Percentiles rank a stretch among this genome's conserved stretches.
Evolutionary conservation across 306 rosid species (phyloP).

Genomic region (Senna siamea): DNA sequence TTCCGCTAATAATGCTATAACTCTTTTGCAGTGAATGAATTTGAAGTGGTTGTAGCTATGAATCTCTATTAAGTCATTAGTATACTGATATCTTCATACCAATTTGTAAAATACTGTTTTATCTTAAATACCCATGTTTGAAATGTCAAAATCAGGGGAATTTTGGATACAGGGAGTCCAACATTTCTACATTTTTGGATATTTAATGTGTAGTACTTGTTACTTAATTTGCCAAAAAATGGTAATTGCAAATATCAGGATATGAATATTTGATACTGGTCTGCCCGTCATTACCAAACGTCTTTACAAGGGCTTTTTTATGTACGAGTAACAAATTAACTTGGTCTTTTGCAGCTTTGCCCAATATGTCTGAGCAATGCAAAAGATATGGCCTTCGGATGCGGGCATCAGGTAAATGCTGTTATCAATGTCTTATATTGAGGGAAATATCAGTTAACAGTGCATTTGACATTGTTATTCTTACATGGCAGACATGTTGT

Average conservation of each 20-base stretch:
- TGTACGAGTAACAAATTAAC: constrained; percentile 8
- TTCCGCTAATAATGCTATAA: background rate
- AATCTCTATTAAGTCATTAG: background rate
- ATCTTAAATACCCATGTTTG: background rate
- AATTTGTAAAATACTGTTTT: background rate
- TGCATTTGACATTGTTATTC: constrained; percentile 21
- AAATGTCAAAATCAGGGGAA: background rate
- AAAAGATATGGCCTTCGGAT: constrained; percentile 93
- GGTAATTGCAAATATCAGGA: background rate
- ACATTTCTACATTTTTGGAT: background rate
- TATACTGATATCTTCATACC: too few species aligned
- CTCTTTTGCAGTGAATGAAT: background rate
- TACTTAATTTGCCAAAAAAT: background rate
- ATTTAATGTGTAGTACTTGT: background rate
- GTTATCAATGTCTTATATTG: constrained; percentile 3
- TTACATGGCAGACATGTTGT: constrained; percentile 73
- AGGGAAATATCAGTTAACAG: background rate
- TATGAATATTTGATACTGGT: background rate
- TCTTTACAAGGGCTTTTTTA: background rate
- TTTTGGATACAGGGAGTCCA: background rate
- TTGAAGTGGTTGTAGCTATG: background rate
- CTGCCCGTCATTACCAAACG: background rate
- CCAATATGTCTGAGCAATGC: constrained; percentile 77
- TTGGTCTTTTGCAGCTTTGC: constrained; percentile 66
- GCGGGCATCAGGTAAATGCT: constrained; percentile 86